Evolutionary conservation across 1,139 yeast species (phyloP), one percentile per base, ranked within the genome.

Genomic region (Candida albicans): DNA sequence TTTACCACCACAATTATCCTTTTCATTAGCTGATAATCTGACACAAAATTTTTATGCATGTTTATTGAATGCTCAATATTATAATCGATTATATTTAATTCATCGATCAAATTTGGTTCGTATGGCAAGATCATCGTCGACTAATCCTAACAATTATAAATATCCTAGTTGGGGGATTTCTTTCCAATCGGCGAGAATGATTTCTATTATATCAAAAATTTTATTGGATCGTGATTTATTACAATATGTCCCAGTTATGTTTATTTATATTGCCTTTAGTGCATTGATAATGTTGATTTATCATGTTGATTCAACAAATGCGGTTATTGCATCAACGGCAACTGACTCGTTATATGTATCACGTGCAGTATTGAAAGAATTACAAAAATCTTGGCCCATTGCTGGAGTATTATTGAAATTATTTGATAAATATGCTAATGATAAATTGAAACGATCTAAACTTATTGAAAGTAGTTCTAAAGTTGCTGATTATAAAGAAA

Each of bases 111-210:
- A 85, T 55, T 79, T 87, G 46, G 65, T 81, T 34, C 70, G 79
- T 48, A 70, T 74, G 72, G 75, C 78, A 10, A 62, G 68, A 40
- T 67, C 73, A 13, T 66, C 66, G 26, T 67, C 75, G 4, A 67
- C 73, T 7, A 68, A 71, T 48, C 65, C 77, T 15, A 67, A 71
- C 58, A 76, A 74, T 54, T 80, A 75, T 57, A 79, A 75, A 45
- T 84, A 83, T 59, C 90, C 93, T 1, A 81, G 89, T 7, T 83
- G 93, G 87, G 90, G 93, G 11, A 86, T 87, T 49, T 85, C 91
- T 2, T 87, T 87, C 68, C 91, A 86, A 61, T 89, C 95, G 0
- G 89, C 95, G 1, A 81, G 88, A 57, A 84, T 85, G 85, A 83
- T 87, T 50, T 79, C 87, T 6, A 73, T 82, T 47, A 83, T 87